Conservation (phyloP, 352 stramenopile species). For the Phytophthora pini region DNA sequence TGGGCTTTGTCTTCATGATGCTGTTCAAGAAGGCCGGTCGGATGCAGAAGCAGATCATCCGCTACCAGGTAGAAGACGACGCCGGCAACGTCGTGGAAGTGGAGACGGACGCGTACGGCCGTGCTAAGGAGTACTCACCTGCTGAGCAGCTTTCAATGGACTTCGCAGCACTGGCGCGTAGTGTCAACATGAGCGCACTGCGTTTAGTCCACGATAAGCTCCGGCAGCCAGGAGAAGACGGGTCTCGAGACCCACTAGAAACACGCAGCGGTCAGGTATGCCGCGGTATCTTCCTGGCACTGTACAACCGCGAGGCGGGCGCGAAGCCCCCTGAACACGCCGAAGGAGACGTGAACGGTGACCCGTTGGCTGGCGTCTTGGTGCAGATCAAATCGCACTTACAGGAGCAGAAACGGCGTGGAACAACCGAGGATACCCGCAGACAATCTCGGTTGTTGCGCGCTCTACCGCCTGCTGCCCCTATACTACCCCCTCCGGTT, state of each 20-base stretch:
- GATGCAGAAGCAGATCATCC: conserved; percentile 66
- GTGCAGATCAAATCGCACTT: conserved; percentile 62
- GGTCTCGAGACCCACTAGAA: conserved; percentile 6
- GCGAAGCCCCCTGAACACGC: conserved; percentile 39
- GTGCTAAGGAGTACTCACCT: conserved; percentile 53
- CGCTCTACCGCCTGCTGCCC: conserved; percentile 22
- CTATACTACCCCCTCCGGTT: not conserved
- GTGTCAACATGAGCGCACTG: conserved; percentile 41
- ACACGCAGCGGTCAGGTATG: conserved; percentile 47
- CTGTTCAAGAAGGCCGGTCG: conserved; percentile 79
- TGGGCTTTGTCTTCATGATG: conserved; percentile 67
- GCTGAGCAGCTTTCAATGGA: conserved; percentile 61
- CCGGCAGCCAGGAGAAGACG: conserved; percentile 27
- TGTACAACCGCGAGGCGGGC: conserved; percentile 65
- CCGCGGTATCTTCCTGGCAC: conserved; percentile 62
- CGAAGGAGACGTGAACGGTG: conserved; percentile 24
- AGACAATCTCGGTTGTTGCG: conserved; percentile 22
- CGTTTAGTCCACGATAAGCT: conserved; percentile 44
- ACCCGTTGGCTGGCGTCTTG: conserved; percentile 52
- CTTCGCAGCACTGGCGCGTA: conserved; percentile 56
- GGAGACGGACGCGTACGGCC: conserved; percentile 69
- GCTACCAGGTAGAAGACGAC: conserved; percentile 70
- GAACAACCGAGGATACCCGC: not conserved
- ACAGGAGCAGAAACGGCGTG: conserved; percentile 23
- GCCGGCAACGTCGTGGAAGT: conserved; percentile 67